Evolutionary conservation across 805 yeast species (phyloP).

Genomic region (Wickerhamomyces chambardii): DNA sequence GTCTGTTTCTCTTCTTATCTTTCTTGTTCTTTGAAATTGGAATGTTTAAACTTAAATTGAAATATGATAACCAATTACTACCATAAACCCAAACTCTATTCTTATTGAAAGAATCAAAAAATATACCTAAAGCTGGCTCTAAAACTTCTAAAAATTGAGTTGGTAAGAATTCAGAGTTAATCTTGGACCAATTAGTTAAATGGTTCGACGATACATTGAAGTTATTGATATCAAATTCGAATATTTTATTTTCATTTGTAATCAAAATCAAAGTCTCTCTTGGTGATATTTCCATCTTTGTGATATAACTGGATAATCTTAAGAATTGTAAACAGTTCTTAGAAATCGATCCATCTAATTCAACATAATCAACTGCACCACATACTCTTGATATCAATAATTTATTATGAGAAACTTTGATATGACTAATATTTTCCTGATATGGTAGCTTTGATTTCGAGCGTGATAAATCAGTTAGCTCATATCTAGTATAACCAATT

Average conservation of each 20-base stretch:
- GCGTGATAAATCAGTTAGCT: slow-evolving; percentile 28
- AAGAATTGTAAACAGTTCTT: slow-evolving; percentile 37
- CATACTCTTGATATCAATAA: slow-evolving; percentile 54
- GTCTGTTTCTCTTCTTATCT: slow-evolving; percentile 29
- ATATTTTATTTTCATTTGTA: slow-evolving; percentile 66
- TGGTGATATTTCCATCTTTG: slow-evolving; percentile 48
- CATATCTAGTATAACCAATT: slow-evolving; percentile 26
- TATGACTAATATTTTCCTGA: slow-evolving; percentile 39
- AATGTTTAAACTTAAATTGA: slow-evolving; percentile 54
- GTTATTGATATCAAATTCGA: slow-evolving; percentile 46
- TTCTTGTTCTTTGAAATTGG: slow-evolving; percentile 29
- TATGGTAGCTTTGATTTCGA: slow-evolving; percentile 31
- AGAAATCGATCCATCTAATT: slow-evolving; percentile 17
- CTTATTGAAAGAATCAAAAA: slow-evolving; percentile 31
- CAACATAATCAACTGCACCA: slow-evolving; percentile 52
- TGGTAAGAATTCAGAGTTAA: slow-evolving; percentile 71
- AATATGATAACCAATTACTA: slow-evolving; percentile 66
- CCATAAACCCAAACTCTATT: slow-evolving; percentile 81
- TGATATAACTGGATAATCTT: slow-evolving; percentile 49
- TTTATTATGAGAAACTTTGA: slow-evolving; percentile 36
- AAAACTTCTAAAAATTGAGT: slow-evolving; percentile 42
- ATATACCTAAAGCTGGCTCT: slow-evolving; percentile 70
- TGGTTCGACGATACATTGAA: slow-evolving; percentile 7
- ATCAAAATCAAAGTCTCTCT: slow-evolving; percentile 48
- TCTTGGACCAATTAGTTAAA: slow-evolving; percentile 71